phyloP scores from a whole-genome alignment of 257 asterid species.

The Eustoma russellianum region DNA sequence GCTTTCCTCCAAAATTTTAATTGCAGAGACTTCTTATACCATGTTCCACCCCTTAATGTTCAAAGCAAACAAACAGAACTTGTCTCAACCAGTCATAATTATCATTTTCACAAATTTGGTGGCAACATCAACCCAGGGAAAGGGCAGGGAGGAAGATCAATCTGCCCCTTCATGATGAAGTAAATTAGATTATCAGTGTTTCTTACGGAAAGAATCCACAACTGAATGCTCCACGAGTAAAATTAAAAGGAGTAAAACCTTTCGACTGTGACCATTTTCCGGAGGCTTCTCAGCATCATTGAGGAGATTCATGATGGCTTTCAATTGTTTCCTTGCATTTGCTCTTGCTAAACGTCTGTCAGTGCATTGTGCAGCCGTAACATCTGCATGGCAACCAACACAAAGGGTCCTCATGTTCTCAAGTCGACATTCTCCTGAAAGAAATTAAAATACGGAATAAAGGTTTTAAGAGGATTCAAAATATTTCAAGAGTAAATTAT shows the following conservation, averaged over 20 bases:
- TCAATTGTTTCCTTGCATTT: conserved; percentile 61
- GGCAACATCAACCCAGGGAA: too few species aligned
- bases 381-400: conserved; percentile 88
- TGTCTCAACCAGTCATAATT: too few species aligned
- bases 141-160: too few species aligned
- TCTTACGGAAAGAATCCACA: neutral
- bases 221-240: too few species aligned
- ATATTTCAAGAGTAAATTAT: too few species aligned
- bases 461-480: neutral
- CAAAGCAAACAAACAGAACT: too few species aligned
- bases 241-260: conserved; percentile 26
- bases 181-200: neutral
- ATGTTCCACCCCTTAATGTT: too few species aligned
- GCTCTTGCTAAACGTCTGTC: conserved; percentile 51
- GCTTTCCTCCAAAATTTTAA: too few species aligned
- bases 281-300: conserved; percentile 15
- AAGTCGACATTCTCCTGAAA: conserved; percentile 86
- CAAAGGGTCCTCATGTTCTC: conserved; percentile 99
- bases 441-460: conserved; percentile 8
- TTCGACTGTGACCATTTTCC: conserved; percentile 15
- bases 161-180: neutral
- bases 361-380: conserved; percentile 63
- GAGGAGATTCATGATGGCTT: conserved; percentile 38
- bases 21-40: too few species aligned
- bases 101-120: too few species aligned